A percentile compares a stretch with the other conserved stretches of the same genome.
These are phyloP conservation scores for Penicillium sp. DNA, from an alignment of 2,329 filamentous ascomycete species.

Conservation along the genomic window DNA sequence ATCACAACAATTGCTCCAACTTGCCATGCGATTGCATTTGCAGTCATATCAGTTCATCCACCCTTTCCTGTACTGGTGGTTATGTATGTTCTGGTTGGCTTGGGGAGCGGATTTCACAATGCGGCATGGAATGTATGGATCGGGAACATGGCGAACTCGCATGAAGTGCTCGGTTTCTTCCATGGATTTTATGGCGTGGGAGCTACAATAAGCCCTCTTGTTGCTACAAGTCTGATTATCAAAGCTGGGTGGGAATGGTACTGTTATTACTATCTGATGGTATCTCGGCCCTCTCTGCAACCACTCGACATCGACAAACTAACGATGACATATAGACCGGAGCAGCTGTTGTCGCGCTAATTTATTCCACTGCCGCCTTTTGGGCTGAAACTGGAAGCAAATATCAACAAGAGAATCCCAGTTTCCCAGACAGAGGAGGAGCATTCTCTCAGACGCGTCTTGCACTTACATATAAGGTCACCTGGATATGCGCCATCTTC, in stretches of 20 bases:
- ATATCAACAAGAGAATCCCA: slow-evolving; percentile 20
- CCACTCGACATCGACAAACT: neutral
- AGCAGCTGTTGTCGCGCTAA: slow-evolving; percentile 11
- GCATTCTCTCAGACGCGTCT: slow-evolving; percentile 17
- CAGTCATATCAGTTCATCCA: slow-evolving; percentile 25
- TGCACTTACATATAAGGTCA: slow-evolving; percentile 48
- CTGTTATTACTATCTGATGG: slow-evolving; percentile 15
- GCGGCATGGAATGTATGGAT: slow-evolving; percentile 53
- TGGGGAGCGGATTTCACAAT: slow-evolving; percentile 37
- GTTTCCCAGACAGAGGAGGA: slow-evolving; percentile 3
- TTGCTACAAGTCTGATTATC: slow-evolving; percentile 63
- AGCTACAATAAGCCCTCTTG: slow-evolving; percentile 39
- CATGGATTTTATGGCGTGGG: slow-evolving; percentile 66
- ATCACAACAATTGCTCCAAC: slow-evolving; percentile 54
- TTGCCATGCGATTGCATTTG: slow-evolving; percentile 26
- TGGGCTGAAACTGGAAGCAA: slow-evolving; percentile 14
- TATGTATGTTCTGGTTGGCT: slow-evolving; percentile 30
- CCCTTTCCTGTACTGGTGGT: slow-evolving; percentile 31
- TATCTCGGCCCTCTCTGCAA: neutral
- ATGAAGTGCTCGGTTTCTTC: slow-evolving; percentile 63
- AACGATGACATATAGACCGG: slow-evolving; percentile 9
- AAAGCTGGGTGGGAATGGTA: slow-evolving; percentile 34
- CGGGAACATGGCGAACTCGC: slow-evolving; percentile 64
- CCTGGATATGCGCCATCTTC: slow-evolving; percentile 64
- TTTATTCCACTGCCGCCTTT: slow-evolving; percentile 14